Percentiles rank a stretch among this genome's conserved stretches.
These are phyloP conservation scores for Melaleuca alternifolia DNA, from an alignment of 345 rosid species.

Conservation along the genomic window DNA sequence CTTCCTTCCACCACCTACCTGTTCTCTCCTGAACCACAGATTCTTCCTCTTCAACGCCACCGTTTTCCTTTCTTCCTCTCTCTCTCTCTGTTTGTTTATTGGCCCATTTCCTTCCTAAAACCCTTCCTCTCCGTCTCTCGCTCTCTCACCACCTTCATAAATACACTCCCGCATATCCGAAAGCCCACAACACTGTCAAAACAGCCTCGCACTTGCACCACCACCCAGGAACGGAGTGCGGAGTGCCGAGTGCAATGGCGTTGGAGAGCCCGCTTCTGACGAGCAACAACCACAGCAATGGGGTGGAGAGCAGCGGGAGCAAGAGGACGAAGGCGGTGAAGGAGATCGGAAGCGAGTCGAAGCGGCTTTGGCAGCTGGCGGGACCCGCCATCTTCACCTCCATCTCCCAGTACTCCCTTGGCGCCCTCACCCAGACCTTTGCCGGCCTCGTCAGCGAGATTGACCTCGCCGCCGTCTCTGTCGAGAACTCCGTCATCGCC, in stretches of 20 bases:
- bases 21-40: not conserved
- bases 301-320: not conserved
- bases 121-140: not conserved
- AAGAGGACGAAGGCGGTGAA: slow-evolving; percentile 1
- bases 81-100: not conserved
- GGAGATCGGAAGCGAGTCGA: slow-evolving; percentile 61
- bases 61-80: not conserved
- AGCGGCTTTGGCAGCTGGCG: slow-evolving; percentile 64
- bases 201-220: not conserved
- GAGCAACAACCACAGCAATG: not conserved
- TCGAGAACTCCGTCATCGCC: slow-evolving; percentile 80
- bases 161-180: not conserved
- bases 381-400: slow-evolving; percentile 88
- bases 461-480: slow-evolving; percentile 82
- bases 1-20: not conserved
- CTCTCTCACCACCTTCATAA: not conserved
- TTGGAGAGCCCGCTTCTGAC: slow-evolving; percentile 27
- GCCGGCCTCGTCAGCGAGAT: slow-evolving; percentile 64
- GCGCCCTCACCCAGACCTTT: slow-evolving; percentile 84
- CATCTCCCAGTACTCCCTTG: slow-evolving; percentile 71
- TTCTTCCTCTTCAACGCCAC: not conserved
- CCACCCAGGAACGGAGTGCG: not conserved
- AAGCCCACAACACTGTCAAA: not conserved
- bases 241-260: slow-evolving; percentile 6
- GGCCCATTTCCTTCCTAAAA: not conserved